Evolutionary conservation across 108 stramenopile genomes (phyloP), one percentile per base, ranked within the genome.

Genomic region (Bacterosira constricta): DNA sequence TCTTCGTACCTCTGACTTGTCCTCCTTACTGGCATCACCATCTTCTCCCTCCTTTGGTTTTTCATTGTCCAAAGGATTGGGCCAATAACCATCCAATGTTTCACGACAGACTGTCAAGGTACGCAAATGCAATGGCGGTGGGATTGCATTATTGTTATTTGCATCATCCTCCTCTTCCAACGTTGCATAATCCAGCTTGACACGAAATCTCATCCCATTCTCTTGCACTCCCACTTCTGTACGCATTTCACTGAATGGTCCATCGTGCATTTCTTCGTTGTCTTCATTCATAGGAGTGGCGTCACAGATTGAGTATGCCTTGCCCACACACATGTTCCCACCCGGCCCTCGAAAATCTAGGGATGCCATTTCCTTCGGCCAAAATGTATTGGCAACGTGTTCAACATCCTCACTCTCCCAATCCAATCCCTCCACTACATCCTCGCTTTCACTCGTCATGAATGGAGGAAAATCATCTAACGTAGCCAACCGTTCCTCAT

Each of bases 251-350:
- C 71, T 30, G 66, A 88, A 93, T 4, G 95, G 95, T 30, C 95
- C 95, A 45, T 85, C 84, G 41, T 84, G 73, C 11, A 62, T 37
- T 45, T 20, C 2, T 32, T 32, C 66, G 21, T 71, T 54, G 3
- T 52, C 45, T 0, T 68, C 61, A 0, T n/a, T 38, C 2, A 17
- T 34, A 15, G 85, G 82, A 21, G 77, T 37, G 0, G 80, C 83
- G 46, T 80, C 82, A 44, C 88, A 86, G 35, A 90, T 84, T 1
- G 92, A 92, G 53, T 90, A 93, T 8, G 83, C 90, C 61, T 89
- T 90, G 6, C 90, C 91, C 18, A 93, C 92, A 63, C 86, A 88
- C 95, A 96, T 96, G 80, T 72, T 92, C 26, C 95, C 95, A 45
- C 88, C 88, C 6, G 75, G 71, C 31, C 95, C 95, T 37, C 95